A percentile compares a stretch with the other conserved stretches of the same genome.
phyloP scores from a whole-genome alignment of 2,329 filamentous ascomycete species.

The Penicillium sumatraense region DNA sequence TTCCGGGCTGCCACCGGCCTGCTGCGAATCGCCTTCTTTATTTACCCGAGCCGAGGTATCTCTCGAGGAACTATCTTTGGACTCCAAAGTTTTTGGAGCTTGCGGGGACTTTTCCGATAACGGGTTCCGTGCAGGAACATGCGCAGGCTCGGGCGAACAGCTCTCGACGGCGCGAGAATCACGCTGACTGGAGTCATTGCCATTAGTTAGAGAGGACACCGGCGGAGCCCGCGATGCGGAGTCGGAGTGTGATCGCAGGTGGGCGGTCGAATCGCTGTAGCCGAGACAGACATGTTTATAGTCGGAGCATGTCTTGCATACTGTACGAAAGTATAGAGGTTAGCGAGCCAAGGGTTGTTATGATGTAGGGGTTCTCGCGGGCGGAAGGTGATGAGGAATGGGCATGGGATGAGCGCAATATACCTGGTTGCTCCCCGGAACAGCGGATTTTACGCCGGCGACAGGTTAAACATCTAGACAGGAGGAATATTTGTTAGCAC shows the following conservation, averaged over 20 bases:
- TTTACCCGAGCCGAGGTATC: conserved; percentile 20
- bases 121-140: conserved; percentile 8
- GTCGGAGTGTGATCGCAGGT: conserved; percentile 39
- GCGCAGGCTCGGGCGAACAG: conserved; percentile 32
- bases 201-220: conserved; percentile 18
- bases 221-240: conserved; percentile 29
- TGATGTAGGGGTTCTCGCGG: not conserved
- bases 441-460: conserved; percentile 77
- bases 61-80: conserved; percentile 22
- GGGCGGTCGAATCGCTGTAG: conserved; percentile 58
- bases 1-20: conserved; percentile 37
- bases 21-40: conserved; percentile 33
- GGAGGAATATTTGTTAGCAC: conserved; percentile 16
- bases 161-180: conserved; percentile 26
- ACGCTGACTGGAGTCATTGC: conserved; percentile 23
- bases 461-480: conserved; percentile 68
- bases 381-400: too few relatives aligned
- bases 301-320: conserved; percentile 73
- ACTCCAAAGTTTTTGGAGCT: conserved; percentile 15
- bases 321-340: conserved; percentile 20
- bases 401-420: conserved; percentile 11
- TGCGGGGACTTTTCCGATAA: conserved; percentile 25
- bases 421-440: conserved; percentile 70
- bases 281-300: conserved; percentile 72
- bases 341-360: conserved; percentile 8